A percentile compares a stretch with the other conserved stretches of the same genome.
Conservation (phyloP, 345 rosid genomes). For the Euphorbia tirucalli region DNA sequence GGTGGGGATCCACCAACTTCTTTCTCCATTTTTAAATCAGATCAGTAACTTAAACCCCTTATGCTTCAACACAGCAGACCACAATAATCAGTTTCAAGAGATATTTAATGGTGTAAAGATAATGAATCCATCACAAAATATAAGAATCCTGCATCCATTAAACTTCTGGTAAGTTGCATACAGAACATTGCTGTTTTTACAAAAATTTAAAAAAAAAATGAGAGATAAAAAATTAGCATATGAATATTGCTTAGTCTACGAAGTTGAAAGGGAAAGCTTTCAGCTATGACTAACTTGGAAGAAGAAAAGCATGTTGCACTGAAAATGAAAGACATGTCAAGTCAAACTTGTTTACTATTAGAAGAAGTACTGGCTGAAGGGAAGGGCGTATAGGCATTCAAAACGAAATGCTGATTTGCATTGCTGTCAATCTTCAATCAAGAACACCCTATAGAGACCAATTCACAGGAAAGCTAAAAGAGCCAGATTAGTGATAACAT, state of each 20-base stretch:
- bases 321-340: background rate
- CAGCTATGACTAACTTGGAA: background rate
- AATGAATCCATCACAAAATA: background rate
- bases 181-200: background rate
- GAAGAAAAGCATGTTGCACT: background rate
- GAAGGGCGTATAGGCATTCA: background rate
- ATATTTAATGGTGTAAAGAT: too few relatives aligned
- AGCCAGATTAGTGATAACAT: background rate
- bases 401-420: background rate
- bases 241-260: background rate
- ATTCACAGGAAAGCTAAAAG: background rate
- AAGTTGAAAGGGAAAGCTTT: background rate
- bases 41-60: slow-evolving; percentile 3
- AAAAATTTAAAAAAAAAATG: background rate
- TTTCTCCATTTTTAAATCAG: slow-evolving; percentile 44
- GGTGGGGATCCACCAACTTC: slow-evolving; percentile 26
- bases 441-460: background rate
- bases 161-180: background rate
- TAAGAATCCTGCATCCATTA: background rate
- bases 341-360: background rate
- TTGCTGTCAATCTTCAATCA: background rate
- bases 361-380: background rate
- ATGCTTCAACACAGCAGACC: background rate
- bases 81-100: background rate
- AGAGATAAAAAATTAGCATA: background rate